Evolutionary conservation across 2,329 filamentous ascomycete genomes (phyloP).

Genomic region (Epichloe brachyelytri): DNA sequence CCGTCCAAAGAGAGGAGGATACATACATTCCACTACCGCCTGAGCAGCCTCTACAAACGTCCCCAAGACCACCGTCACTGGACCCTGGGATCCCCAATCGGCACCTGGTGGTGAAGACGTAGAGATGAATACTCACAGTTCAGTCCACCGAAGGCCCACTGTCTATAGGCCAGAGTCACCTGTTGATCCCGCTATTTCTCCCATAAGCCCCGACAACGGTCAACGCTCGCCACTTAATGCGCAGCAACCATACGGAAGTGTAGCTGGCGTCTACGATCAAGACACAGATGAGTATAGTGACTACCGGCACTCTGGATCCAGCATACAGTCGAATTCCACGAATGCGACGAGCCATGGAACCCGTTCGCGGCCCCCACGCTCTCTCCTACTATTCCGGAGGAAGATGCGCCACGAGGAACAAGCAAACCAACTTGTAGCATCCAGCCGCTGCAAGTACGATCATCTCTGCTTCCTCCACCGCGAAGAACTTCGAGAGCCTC

Average conservation of each 20-base stretch:
- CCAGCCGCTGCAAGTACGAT: slow-evolving; percentile 6
- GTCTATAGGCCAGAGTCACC: slow-evolving; percentile 7
- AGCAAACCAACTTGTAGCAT: background rate
- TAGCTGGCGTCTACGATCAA: slow-evolving; percentile 3
- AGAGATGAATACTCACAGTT: slow-evolving; percentile 9
- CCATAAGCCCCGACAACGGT: background rate
- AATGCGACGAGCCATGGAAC: slow-evolving; percentile 5
- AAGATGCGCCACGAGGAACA: slow-evolving; percentile 1
- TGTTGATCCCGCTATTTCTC: slow-evolving; percentile 9
- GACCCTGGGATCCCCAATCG: slow-evolving; percentile 28
- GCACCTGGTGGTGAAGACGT: slow-evolving; percentile 11
- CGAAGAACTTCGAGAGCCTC: background rate
- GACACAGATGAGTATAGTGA: slow-evolving; percentile 7
- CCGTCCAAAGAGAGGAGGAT: background rate
- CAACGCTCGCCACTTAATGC: background rate
- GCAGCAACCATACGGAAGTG: slow-evolving; percentile 1
- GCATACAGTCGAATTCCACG: slow-evolving; percentile 7
- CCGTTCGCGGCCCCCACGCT: slow-evolving; percentile 5
- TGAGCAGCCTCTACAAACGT: slow-evolving; percentile 11
- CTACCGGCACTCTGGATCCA: slow-evolving; percentile 8
- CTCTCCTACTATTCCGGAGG: slow-evolving; percentile 9
- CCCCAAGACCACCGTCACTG: slow-evolving; percentile 24
- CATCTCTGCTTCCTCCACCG: background rate
- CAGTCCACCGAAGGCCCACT: slow-evolving; percentile 11
- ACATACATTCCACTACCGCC: slow-evolving; percentile 3